These are phyloP conservation scores for Xylariaceae sp. DNA, from an alignment of 2,329 filamentous ascomycete species.

Conservation along the genomic window DNA sequence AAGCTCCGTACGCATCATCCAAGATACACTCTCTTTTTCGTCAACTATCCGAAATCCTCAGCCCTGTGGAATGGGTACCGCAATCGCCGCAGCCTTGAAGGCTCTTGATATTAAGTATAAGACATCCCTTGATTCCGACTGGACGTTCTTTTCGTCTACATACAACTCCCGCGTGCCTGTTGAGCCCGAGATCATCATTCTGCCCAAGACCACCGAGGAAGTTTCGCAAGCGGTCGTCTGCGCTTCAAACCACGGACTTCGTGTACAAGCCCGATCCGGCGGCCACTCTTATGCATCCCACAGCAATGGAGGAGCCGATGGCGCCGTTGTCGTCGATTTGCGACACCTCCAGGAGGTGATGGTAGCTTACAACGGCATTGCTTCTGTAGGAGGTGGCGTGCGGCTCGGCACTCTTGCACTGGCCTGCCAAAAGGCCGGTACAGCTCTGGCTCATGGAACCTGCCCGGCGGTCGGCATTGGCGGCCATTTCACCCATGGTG, in stretches of 20 bases:
- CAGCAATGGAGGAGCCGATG: conserved; percentile 34
- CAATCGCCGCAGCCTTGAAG: conserved; percentile 1
- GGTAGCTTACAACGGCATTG: conserved; percentile 21
- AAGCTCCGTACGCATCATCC: too few species aligned
- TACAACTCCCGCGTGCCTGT: conserved; percentile 24
- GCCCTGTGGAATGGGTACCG: not conserved
- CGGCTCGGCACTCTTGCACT: conserved; percentile 41
- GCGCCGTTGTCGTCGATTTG: conserved; percentile 34
- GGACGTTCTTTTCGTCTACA: conserved; percentile 17
- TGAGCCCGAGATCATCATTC: conserved; percentile 19
- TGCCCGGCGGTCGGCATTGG: conserved; percentile 43
- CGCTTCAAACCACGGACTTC: conserved; percentile 34
- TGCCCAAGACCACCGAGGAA: conserved; percentile 27
- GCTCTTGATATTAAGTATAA: conserved; percentile 6
- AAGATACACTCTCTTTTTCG: too few species aligned
- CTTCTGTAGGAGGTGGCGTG: conserved; percentile 37
- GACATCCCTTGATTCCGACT: conserved; percentile 13
- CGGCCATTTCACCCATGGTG: conserved; percentile 45
- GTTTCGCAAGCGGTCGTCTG: conserved; percentile 39
- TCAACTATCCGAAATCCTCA: too few species aligned
- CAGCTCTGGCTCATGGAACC: conserved; percentile 41
- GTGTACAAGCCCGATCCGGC: conserved; percentile 46
- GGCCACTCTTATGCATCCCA: conserved; percentile 49
- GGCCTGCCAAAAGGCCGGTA: conserved; percentile 32
- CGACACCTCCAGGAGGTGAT: conserved; percentile 26